Conservation (phyloP, 331 rosid genomes). For the Erythrophleum ivorense region DNA sequence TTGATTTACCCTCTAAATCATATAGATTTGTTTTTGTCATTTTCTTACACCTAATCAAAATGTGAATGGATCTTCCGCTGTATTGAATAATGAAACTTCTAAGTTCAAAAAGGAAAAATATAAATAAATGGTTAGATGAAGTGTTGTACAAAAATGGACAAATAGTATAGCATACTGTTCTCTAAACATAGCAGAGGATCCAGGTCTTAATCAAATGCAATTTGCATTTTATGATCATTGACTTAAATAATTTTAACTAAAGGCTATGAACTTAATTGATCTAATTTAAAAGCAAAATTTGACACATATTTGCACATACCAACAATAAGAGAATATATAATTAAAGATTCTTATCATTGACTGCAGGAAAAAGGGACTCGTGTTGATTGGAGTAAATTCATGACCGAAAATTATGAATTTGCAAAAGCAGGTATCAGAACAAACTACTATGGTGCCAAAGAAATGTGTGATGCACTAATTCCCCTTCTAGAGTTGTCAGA, state of each 20-base stretch:
- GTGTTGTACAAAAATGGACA: too few relatives aligned
- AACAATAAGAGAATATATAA: neutral
- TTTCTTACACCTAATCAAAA: neutral
- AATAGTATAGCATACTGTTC: too few relatives aligned
- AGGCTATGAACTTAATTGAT: neutral
- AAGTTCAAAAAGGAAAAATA: too few relatives aligned
- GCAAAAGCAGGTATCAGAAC: constrained; percentile 20
- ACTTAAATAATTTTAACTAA: constrained; percentile 11
- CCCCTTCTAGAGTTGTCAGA: constrained; percentile 49
- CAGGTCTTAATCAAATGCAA: too few relatives aligned
- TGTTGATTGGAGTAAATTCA: constrained; percentile 32
- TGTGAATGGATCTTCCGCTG: neutral
- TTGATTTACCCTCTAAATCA: neutral
- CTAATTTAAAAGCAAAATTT: neutral
- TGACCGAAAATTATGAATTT: constrained; percentile 7
- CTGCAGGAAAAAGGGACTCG: constrained; percentile 1
- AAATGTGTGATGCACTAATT: constrained; percentile 43
- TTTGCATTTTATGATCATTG: neutral
- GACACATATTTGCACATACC: neutral
- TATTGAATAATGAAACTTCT: too few relatives aligned
- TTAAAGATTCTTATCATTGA: constrained; percentile 13
- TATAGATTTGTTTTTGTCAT: neutral
- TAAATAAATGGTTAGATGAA: too few relatives aligned
- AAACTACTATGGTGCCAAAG: constrained; percentile 44
- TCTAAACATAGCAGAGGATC: too few relatives aligned